Base-by-base conservation (phyloP, 1,139 yeast species). In the Taphrina wiesneri region DNA sequence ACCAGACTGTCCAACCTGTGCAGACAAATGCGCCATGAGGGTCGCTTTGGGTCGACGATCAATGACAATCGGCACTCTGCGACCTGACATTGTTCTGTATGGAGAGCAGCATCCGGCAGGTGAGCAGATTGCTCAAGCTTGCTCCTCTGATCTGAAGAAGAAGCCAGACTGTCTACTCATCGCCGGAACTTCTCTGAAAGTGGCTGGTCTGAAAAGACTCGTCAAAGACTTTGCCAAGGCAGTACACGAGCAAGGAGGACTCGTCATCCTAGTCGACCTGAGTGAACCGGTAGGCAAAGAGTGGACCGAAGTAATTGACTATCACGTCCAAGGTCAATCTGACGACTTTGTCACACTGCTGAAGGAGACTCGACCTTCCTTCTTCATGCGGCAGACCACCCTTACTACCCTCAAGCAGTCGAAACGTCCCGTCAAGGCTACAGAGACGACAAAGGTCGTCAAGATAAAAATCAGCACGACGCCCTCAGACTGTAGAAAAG, bases 101-200 rank as follows among this genome's bases (percentile, higher is more conserved):
- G 93, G 93, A 2, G 95, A 88, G 73, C 83, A 87, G 73, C 95
- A 88, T 73, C 92, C 93, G 0, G 84, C 84, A 69, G 83, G 88
- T 3, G 91, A 87, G 66, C 77, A 78, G 13, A 81, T 88, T 66
- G 88, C 90, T 6, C 80, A 78, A 65, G 86, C 87, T 17, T 78
- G 86, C 36, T 78, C 79, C 63, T 78, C 78, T 32, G 95, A 88
- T 74, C 72, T 86, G 67, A 78, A 77, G 68, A 73, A 76, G 6
- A 80, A 78, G 66, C 91, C 93, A 0, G 91, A 87, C 71, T 74
- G 86, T 69, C 78, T 88, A 64, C 76, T 88, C 28, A 86, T 88
- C 21, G 85, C 86, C 79, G 96, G 96, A 0, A 88, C 96, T 0
- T 86, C 91, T 2, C 78, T 88, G 52, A 86, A 84, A 74, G 93